phyloP scores from a whole-genome alignment of 208 protist genomes.

The Trypanosoma melophagium region DNA sequence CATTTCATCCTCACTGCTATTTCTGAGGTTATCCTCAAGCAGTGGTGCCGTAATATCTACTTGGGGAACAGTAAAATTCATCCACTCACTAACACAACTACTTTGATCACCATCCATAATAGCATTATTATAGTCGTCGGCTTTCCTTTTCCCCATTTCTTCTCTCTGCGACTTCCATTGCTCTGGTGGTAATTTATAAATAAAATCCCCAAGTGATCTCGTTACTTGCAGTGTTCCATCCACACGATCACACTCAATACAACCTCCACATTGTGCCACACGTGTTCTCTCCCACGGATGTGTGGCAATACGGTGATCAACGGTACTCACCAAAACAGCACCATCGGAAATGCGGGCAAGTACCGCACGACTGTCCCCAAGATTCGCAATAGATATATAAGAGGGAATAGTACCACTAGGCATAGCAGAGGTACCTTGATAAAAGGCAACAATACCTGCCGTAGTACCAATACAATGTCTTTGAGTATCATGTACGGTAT shows the following conservation, averaged over 20 bases:
- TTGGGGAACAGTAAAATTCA: too few species aligned
- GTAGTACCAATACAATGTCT: conserved; percentile 47
- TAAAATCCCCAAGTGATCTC: conserved; percentile 65
- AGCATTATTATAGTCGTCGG: too few species aligned
- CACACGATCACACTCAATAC: conserved; percentile 51
- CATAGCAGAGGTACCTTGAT: conserved; percentile 12
- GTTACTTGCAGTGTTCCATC: conserved; percentile 71
- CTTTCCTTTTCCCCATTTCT: neutral
- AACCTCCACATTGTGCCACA: conserved; percentile 39
- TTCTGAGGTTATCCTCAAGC: neutral
- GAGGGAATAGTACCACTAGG: neutral
- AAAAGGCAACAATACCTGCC: conserved; percentile 46
- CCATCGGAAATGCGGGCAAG: conserved; percentile 39
- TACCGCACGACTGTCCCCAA: conserved; percentile 76
- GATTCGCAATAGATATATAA: conserved; percentile 63
- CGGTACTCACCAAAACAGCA: conserved; percentile 43
- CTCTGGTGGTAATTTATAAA: conserved; percentile 42
- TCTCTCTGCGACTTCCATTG: conserved; percentile 38
- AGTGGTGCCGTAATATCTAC: neutral
- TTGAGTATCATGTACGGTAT: conserved; percentile 22
- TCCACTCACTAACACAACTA: too few species aligned
- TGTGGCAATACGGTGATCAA: conserved; percentile 53
- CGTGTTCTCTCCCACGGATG: conserved; percentile 40
- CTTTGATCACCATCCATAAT: too few species aligned
- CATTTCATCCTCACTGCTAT: too few species aligned